Base-by-base conservation (phyloP, 495 filamentous ascomycete species). In the Penicillium crystallinum region DNA sequence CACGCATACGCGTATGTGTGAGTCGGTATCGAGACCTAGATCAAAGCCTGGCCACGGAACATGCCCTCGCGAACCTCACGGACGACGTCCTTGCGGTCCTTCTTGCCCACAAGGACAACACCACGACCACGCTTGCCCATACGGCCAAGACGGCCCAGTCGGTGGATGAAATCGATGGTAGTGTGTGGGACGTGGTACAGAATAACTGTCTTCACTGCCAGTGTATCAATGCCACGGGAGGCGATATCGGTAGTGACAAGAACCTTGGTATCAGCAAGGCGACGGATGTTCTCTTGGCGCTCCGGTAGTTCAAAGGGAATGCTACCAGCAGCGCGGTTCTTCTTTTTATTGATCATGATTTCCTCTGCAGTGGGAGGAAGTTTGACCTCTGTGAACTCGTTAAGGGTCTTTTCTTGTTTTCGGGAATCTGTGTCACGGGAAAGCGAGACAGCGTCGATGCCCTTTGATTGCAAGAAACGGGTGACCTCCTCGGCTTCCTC, bases 131-230 rank as follows among this genome's bases (percentile, higher is more conserved):
- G 79, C 60, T 90, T 81, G 2, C 90, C 89, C 93, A 97, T 97
- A 27, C 93, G 79, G 15, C 93, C 93, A 0, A 91, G 88, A 57
- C 93, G 77, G 43, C 93, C 93, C 18, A 97, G 77, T 17, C 95
- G 86, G 66, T 97, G 93, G 62, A 97, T 96, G 61, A 98, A 97
- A 72, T 98, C 93, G 52, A 97, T 90, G 0, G 90, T 93, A 2
- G 86, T 92, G 62, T 97, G 92, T 8, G 93, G 93, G 21, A 97
- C 92, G 67, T 97, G 91, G 66, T 95, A 97, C 23, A 98, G 70
- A 39, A 98, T 81, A 11, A 97, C 91, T 53, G 92, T 89, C 52
- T 88, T 78, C 7, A 97, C 91, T 5, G 88, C 87, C n/a, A 96
- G 66, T 0, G 93, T 98, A 62, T 98, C 93, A 56, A 98, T 93